Conservation (phyloP, 352 stramenopile genomes). For the Peronospora destructor region DNA sequence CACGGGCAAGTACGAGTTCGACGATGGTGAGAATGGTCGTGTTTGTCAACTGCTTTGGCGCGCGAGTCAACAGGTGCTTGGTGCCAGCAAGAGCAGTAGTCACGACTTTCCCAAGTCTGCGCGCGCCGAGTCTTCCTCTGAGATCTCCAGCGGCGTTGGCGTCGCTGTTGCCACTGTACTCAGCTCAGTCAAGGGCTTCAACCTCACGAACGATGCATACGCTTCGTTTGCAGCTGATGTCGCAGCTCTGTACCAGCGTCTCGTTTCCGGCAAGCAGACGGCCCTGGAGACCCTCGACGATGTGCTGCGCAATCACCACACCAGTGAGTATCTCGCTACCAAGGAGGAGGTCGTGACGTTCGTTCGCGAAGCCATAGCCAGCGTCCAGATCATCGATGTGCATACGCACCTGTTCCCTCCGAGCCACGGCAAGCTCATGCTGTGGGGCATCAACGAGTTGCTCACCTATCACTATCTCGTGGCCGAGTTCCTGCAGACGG, state of each 20-base stretch:
- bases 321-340: constrained; percentile 36
- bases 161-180: constrained; percentile 34
- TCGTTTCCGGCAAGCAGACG: constrained; percentile 37
- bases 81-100: constrained; percentile 35
- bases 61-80: constrained; percentile 21
- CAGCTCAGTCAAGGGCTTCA: constrained; percentile 32
- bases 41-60: constrained; percentile 27
- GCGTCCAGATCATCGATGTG: constrained; percentile 40
- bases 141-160: constrained; percentile 28
- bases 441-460: constrained; percentile 91
- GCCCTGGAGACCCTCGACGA: constrained; percentile 34
- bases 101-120: constrained; percentile 27
- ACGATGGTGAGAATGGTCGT: constrained; percentile 30
- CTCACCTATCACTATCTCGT: constrained; percentile 95
- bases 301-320: constrained; percentile 32
- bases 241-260: constrained; percentile 42
- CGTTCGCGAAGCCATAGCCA: constrained; percentile 35
- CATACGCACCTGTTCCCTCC: constrained; percentile 92
- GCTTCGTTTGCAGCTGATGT: constrained; percentile 44
- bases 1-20: constrained; percentile 49
- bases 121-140: constrained; percentile 21
- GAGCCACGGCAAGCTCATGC: constrained; percentile 85
- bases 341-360: constrained; percentile 27
- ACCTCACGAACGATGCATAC: constrained; percentile 35
- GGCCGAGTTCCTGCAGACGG: constrained; percentile 90